Base-by-base conservation (phyloP, 306 rosid genomes). In the Prinsepia uniflora region DNA sequence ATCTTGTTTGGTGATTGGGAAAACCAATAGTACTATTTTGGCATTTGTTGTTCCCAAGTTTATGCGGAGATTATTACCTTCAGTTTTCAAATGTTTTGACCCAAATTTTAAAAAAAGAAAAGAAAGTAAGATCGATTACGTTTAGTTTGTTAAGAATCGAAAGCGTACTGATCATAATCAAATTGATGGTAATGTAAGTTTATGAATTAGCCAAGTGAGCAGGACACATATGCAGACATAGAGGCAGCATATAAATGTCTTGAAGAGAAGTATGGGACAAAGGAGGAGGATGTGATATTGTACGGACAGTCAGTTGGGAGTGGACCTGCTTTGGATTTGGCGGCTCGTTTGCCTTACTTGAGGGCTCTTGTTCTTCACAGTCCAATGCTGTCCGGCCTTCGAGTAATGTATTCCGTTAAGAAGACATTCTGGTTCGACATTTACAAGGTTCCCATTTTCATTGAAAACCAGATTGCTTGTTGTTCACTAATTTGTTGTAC, bases 231-330 rank as follows among this genome's bases (percentile, higher is more conserved):
- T 64, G 94, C 94, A 43, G 94, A 88, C 80, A 86, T 88, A 78
- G 90, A 86, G 64, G 84, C 94, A 61, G 94, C 83, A 17, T 80
- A 73, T 55, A 74, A 63, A 72, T 86, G 90, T 78, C 83, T 88
- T 61, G 82, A 80, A 72, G 89, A 88, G 46, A 84, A 46, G 59
- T 88, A 80, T 54, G 95, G 87, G 30, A 78, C 82, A n/a, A 84
- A 82, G 74, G 91, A 88, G 63, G 87, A 88, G n/a, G 84, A 86
- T 60, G 70, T 63, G 0, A 75, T 88, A 42, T 14, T 86, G 59
- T 88, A 88, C 54, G 91, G 95, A 8, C 95, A 88, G 63, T 88
- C 91, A 4, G 89, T 88, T 10, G 95, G 91, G 19, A 88, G 91
- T 58, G 95, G 95, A 1, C 89, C 95, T 18, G 74, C 95, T 20